These are phyloP conservation scores for Mortierella sp. DNA, from an alignment of 371 early-diverging fungal species.

Conservation along the genomic window DNA sequence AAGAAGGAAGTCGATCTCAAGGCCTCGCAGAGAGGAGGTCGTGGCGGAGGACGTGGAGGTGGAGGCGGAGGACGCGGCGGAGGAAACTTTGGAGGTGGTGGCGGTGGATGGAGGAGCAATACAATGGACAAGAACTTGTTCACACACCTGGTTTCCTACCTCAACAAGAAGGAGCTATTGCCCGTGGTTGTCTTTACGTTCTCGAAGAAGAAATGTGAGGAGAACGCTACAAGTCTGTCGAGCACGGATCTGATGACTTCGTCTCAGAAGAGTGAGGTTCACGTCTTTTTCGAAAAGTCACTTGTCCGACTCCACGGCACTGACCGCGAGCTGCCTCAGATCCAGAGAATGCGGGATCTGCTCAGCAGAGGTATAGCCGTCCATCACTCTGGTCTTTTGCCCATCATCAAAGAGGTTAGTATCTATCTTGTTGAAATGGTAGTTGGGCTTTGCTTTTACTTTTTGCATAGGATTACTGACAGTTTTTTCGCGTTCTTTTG, in stretches of 20 bases:
- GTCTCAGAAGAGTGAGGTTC: conserved; percentile 89
- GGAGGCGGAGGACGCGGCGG: conserved; percentile 62
- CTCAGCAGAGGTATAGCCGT: conserved; percentile 96
- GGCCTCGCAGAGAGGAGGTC: conserved; percentile 61
- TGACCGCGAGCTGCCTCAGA: conserved; percentile 94
- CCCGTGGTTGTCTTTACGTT: conserved; percentile 99
- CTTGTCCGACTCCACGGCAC: conserved; percentile 81
- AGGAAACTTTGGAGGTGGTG: conserved; percentile 58
- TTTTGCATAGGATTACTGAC: background rate
- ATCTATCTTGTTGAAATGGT: background rate
- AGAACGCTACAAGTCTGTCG: conserved; percentile 85
- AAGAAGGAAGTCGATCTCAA: conserved; percentile 69
- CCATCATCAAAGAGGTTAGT: conserved; percentile 96
- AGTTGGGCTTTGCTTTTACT: background rate
- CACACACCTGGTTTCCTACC: conserved; percentile 81
- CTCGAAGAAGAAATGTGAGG: conserved; percentile 97
- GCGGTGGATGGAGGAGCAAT: conserved; percentile 56
- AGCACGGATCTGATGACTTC: conserved; percentile 85
- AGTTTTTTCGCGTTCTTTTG: background rate
- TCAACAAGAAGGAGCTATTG: conserved; percentile 83
- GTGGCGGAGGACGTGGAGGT: conserved; percentile 62
- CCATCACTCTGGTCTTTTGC: conserved; percentile 98
- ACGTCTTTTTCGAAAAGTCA: conserved; percentile 87
- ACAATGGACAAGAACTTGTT: conserved; percentile 84
- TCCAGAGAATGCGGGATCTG: conserved; percentile 86